Evolutionary conservation across 2,329 filamentous ascomycete genomes (phyloP), one percentile per base, ranked within the genome.

Genomic region (Zelopaecilomyces penicillatus): DNA sequence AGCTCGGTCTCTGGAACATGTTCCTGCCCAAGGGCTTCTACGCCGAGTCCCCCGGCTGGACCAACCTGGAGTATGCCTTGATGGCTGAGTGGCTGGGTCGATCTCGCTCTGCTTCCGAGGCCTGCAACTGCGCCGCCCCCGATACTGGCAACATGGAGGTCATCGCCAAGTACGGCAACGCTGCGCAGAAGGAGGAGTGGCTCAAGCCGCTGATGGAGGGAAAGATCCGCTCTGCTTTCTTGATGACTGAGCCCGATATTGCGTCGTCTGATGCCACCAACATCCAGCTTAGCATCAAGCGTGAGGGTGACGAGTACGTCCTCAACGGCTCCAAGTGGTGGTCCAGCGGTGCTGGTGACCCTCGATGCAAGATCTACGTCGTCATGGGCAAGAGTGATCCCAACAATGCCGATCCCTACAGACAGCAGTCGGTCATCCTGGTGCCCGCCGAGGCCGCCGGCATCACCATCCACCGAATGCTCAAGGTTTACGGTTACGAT

Each of bases 291-390:
- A 78, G 75, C 47, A 96, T 98, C 62, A 76, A 71, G 53, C 80
- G 78, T 46, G 88, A 96, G 53, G 91, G 90, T 8, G 80, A 93
- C 59, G 80, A 93, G 56, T 96, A 93, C 61, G 81, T 97, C 12
- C 75, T 98, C 43, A 96, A 97, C 61, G 93, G 93, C 46, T 57
- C 91, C 80, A 98, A 98, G 87, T 98, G 93, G 93, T 98, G 93
- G 93, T 95, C 88, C 29, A 95, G 87, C 52, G 93, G 93, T 53
- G 89, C 90, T 12, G 93, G 93, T 47, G 93, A 98, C 68, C 85
- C 85, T 47, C 80, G 91, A 57, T 98, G 93, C 75, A 77, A 85
- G 65, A 74, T 98, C 63, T 97, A 96, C 71, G 83, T 98, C 50
- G 89, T 95, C 57, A 95, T 98, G 86, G 93, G 88, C 68, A 95